phyloP scores from a whole-genome alignment of 169 alveolate genomes.

The Cryptosporidium ubiquitum region DNA sequence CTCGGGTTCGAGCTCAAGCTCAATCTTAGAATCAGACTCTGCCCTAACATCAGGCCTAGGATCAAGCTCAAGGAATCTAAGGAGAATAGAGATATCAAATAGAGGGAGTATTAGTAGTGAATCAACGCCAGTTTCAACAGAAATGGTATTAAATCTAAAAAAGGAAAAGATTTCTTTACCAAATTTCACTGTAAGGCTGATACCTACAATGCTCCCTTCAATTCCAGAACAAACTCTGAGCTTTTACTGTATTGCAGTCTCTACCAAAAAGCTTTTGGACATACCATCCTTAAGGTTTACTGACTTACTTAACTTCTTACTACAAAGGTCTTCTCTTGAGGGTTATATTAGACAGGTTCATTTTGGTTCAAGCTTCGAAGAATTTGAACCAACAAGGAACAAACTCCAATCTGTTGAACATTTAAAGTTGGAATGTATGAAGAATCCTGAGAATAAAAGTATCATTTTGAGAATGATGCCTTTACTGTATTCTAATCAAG shows the following conservation, averaged over 20 bases:
- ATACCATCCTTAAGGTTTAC: background rate
- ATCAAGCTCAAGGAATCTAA: background rate
- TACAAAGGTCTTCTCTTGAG: constrained; percentile 22
- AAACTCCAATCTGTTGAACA: constrained; percentile 11
- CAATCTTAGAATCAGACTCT: too few relatives aligned
- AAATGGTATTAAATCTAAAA: background rate
- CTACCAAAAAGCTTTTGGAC: background rate
- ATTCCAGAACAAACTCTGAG: background rate
- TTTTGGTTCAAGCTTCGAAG: constrained; percentile 36
- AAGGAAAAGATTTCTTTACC: background rate
- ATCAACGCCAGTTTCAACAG: background rate
- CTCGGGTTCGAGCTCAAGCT: too few relatives aligned
- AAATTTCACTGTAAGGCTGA: background rate
- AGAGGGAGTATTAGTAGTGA: background rate
- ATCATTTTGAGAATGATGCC: background rate
- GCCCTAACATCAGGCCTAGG: background rate
- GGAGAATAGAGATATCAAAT: background rate
- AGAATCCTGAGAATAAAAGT: background rate
- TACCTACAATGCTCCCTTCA: constrained; percentile 1
- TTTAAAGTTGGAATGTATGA: background rate
- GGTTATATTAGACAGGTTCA: constrained; percentile 27
- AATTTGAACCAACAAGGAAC: background rate
- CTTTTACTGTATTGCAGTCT: constrained; percentile 17
- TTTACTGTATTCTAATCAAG: background rate
- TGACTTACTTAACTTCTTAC: constrained; percentile 18